Conservation (phyloP, 129 eudicot species). For the Flaveria robusta region DNA sequence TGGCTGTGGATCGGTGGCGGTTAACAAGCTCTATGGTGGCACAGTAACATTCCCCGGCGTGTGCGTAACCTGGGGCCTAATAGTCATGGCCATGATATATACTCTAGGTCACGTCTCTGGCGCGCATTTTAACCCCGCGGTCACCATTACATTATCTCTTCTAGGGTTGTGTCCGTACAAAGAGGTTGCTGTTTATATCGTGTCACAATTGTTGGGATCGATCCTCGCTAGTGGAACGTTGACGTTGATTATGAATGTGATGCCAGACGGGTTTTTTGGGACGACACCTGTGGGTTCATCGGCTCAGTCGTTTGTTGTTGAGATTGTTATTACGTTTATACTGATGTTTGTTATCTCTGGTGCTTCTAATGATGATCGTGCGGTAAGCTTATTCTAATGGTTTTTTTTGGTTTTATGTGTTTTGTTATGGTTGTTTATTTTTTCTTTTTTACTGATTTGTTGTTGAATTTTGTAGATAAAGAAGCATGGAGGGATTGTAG, state of each 20-base stretch:
- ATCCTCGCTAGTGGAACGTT: conserved; percentile 64
- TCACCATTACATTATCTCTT: conserved; percentile 51
- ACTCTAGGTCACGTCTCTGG: conserved; percentile 54
- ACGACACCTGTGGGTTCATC: conserved; percentile 60
- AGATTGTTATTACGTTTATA: conserved; percentile 63
- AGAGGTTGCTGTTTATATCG: conserved; percentile 46
- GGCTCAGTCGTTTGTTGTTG: conserved; percentile 62
- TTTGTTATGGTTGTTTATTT: not conserved
- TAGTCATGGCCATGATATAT: conserved; percentile 59
- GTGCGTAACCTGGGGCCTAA: conserved; percentile 66
- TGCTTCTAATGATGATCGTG: conserved; percentile 61
- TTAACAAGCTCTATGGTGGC: conserved; percentile 60
- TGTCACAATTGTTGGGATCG: conserved; percentile 64
- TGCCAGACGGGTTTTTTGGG: conserved; percentile 53
- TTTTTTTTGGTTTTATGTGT: not conserved
- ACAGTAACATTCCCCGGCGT: conserved; percentile 61
- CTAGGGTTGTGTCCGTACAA: conserved; percentile 17
- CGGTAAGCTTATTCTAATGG: conserved; percentile 43
- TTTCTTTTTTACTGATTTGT: not conserved
- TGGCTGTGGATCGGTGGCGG: conserved; percentile 69
- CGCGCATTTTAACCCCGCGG: conserved; percentile 65
- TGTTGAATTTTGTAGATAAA: conserved; percentile 43
- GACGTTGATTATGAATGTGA: conserved; percentile 44
- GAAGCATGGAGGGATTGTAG: conserved; percentile 62
- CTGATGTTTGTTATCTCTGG: conserved; percentile 81